phyloP scores from a whole-genome alignment of 345 rosid genomes.

The Eucalyptus polybractea region DNA sequence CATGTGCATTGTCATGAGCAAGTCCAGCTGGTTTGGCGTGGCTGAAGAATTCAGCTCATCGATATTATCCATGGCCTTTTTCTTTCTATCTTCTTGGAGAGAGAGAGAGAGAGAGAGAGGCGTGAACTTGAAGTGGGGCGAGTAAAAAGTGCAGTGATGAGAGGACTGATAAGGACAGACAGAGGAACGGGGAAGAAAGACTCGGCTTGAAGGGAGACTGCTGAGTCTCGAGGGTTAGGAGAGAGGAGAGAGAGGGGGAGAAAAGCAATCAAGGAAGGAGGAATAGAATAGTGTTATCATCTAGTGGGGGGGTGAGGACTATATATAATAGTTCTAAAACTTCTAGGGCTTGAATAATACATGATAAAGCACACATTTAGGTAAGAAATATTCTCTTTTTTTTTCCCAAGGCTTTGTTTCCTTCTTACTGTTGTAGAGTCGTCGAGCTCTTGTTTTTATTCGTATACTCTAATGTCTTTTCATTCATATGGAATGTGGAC shows the following conservation, averaged over 20 bases:
- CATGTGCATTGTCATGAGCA: constrained; percentile 25
- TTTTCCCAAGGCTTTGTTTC: neutral
- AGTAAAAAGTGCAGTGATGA: neutral
- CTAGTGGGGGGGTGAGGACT: neutral
- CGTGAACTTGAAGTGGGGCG: neutral
- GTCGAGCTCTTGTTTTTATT: constrained; percentile 1
- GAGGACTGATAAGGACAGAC: neutral
- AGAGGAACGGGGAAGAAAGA: constrained; percentile 18
- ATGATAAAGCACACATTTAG: neutral
- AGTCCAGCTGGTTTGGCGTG: constrained; percentile 6
- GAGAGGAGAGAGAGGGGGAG: constrained; percentile 11
- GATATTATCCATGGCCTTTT: constrained; percentile 23
- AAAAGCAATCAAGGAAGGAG: neutral
- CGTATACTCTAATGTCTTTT: neutral
- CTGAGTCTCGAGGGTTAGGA: neutral
- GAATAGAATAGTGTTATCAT: neutral
- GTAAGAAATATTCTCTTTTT: neutral
- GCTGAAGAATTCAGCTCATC: constrained; percentile 15
- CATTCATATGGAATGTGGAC: neutral
- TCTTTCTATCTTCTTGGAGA: neutral
- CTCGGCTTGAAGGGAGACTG: neutral
- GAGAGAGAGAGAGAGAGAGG: neutral
- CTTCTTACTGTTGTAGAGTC: neutral
- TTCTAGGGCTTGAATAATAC: neutral
- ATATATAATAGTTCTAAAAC: neutral